Evolutionary conservation across 2,329 filamentous ascomycete species (phyloP).

Genomic region (Mollisia scopiformis): DNA sequence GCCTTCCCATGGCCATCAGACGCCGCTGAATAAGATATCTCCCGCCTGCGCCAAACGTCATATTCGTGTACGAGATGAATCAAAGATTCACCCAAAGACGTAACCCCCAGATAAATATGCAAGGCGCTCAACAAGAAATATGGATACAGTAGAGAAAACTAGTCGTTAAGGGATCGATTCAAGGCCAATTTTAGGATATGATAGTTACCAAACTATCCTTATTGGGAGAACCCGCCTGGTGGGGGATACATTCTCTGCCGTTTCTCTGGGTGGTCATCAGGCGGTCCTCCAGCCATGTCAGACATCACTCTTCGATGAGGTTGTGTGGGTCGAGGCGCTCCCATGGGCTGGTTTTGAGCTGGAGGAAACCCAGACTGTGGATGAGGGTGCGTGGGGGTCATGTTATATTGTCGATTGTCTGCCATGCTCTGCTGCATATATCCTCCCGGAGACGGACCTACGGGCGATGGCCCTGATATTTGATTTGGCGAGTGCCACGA

Average conservation of each 20-base stretch:
- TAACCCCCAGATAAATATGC: neutral
- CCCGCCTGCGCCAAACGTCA: constrained; percentile 18
- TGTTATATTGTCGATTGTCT: constrained; percentile 31
- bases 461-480: constrained; percentile 34
- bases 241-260: constrained; percentile 36
- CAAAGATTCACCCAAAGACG: neutral
- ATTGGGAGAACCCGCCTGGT: constrained; percentile 28
- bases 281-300: constrained; percentile 31
- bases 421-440: constrained; percentile 34
- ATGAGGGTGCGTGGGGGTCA: constrained; percentile 33
- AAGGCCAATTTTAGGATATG: neutral
- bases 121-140: constrained; percentile 13
- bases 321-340: constrained; percentile 23
- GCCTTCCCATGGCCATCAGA: constrained; percentile 8
- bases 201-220: constrained; percentile 4
- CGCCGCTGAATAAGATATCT: constrained; percentile 19
- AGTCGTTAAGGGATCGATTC: neutral
- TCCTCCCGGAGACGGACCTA: constrained; percentile 25
- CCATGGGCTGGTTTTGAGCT: constrained; percentile 25
- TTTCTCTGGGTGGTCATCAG: constrained; percentile 32
- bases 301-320: constrained; percentile 35
- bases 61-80: neutral
- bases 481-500: constrained; percentile 38
- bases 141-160: constrained; percentile 15
- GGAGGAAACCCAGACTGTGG: constrained; percentile 25